Evolutionary conservation across 139 green algal genomes (phyloP).

Genomic region (Micractinium sp.): DNA sequence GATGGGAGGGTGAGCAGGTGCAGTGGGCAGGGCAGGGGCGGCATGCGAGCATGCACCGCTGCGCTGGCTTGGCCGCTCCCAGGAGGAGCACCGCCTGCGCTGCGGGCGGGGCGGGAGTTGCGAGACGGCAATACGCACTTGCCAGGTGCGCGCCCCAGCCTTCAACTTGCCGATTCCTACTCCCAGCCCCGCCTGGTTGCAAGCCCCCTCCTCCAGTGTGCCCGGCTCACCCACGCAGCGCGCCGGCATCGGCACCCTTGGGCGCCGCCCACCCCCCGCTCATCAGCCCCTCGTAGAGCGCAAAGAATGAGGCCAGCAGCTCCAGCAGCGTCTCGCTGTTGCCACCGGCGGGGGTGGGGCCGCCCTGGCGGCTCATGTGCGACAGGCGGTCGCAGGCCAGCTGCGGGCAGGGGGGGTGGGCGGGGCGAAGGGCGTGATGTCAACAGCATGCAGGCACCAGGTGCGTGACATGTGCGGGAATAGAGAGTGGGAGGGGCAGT

Average conservation of each 20-base stretch:
- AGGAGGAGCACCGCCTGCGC: too few species aligned
- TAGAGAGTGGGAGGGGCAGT: too few species aligned
- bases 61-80: too few species aligned
- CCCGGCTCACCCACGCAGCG: slow-evolving; percentile 4
- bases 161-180: too few species aligned
- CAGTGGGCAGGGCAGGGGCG: neutral
- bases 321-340: slow-evolving; percentile 44
- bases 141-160: too few species aligned
- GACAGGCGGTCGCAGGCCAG: neutral
- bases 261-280: neutral
- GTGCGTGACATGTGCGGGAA: too few species aligned
- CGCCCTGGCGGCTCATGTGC: slow-evolving; percentile 4
- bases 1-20: neutral
- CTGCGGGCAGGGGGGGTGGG: neutral
- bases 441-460: neutral
- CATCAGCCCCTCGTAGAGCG: slow-evolving; percentile 9
- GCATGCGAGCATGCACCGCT: too few species aligned
- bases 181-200: too few species aligned
- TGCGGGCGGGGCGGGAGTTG: too few species aligned
- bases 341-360: neutral
- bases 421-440: neutral
- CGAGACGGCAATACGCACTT: too few species aligned
- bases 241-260: neutral
- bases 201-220: too few species aligned
- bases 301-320: slow-evolving; percentile 50